Percentiles rank a stretch among this genome's conserved stretches.
These are phyloP conservation scores for Zygosaccharomyces sapae DNA, from an alignment of 1,139 yeast species.

Conservation along the genomic window DNA sequence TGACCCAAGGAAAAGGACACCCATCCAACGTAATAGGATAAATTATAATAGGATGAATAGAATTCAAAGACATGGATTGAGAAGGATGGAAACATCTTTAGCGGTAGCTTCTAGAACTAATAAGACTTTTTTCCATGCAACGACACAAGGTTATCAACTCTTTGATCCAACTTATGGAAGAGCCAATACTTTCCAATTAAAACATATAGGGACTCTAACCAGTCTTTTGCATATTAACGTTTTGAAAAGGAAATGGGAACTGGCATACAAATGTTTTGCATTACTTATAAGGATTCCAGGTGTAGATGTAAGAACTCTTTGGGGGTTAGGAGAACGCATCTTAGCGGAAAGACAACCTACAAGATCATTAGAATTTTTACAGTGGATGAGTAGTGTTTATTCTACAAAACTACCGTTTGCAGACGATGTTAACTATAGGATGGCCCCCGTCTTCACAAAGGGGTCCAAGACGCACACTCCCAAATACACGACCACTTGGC, in stretches of 20 bases:
- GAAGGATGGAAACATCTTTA: constrained; percentile 16
- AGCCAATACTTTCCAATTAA: constrained; percentile 18
- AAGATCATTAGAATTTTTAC: constrained; percentile 30
- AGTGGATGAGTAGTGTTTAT: constrained; percentile 33
- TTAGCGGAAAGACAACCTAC: constrained; percentile 25
- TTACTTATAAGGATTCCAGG: constrained; percentile 45
- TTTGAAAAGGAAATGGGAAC: constrained; percentile 48
- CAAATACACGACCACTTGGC: constrained; percentile 35
- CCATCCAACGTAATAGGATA: constrained; percentile 20
- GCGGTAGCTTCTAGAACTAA: constrained; percentile 24
- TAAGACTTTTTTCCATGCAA: constrained; percentile 19
- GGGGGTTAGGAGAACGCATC: constrained; percentile 57
- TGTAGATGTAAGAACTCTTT: constrained; percentile 50
- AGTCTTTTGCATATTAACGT: constrained; percentile 41
- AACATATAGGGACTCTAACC: constrained; percentile 32
- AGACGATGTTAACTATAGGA: constrained; percentile 23
- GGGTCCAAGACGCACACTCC: constrained; percentile 40
- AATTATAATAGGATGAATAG: constrained; percentile 19
- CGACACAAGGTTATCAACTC: constrained; percentile 28
- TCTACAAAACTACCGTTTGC: constrained; percentile 25
- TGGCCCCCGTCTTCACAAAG: constrained; percentile 38
- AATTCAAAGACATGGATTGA: constrained; percentile 19
- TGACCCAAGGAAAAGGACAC: constrained; percentile 15
- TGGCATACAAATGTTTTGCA: constrained; percentile 51
- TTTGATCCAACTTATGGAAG: constrained; percentile 11